Evolutionary conservation across 2,329 filamentous ascomycete genomes (phyloP), one percentile per base, ranked within the genome.

Genomic region (Aureobasidium sp.): DNA sequence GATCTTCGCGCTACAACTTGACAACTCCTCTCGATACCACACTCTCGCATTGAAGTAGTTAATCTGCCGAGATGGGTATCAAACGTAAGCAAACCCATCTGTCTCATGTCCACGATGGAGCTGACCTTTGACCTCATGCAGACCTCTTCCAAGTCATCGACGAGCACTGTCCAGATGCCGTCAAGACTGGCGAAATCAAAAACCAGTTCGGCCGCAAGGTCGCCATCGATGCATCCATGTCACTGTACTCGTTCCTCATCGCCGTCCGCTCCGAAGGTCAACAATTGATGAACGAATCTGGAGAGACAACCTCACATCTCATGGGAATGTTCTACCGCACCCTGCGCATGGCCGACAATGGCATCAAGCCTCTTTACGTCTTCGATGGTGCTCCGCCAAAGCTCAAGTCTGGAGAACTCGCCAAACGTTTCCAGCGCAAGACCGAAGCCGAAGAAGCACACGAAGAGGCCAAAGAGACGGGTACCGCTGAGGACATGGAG

Each of bases 261-360:
- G 94, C 94, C 53, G 94, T 99, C 60, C 91, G 94, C 67, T 96
- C 92, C 69, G 91, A 96, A 68, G 94, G 94, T 67, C 90, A 99
- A 74, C 91, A 96, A 75, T 86, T 99, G 68, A 97, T 87, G 82
- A 95, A 87, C 74, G 94, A 99, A 70, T 87, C 86, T 57, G 94
- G 94, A 69, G 91, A 97, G 74, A 99, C 94, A 1, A 99, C 94
- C 0, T 99, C 94, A 19, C 94, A 99, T 74, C 79, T 99, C 17
- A 97, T 99, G 92, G 94, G 94, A 70, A 93, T 99, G 86, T 99
- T 99, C 79, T 99, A 99, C 80, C 92, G 94, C 68, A 99, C 94
- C 2, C 82, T 99, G 7, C 91, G 94, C 68, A 97, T 99, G 78
- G 90, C 97, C 69, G 94, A 99, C 76, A 97, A 96, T 69, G 94